Evolutionary conservation across 2,329 filamentous ascomycete genomes (phyloP), one percentile per base, ranked within the genome.

Genomic region (Dichotomopilus funicola): DNA sequence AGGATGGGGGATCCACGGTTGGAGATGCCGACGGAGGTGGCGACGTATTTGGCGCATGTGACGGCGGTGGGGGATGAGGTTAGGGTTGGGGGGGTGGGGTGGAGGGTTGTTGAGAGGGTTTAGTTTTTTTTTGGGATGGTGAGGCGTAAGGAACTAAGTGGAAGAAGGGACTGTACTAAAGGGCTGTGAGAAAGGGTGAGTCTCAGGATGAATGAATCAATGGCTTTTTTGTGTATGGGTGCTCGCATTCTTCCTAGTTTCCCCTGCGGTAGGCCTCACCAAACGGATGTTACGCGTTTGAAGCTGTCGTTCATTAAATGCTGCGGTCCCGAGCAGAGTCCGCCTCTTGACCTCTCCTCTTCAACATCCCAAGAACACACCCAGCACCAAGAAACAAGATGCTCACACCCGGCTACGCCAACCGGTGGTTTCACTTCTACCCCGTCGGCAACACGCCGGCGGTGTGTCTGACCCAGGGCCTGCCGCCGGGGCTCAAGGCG

Each of bases 381-480:
- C 3, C 19, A 13, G 5, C 7, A n/a, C 3, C 31, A 49, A 19
- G 38, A 10, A 40, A 48, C 45, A 12, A 35, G 12, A 75, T 75
- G 73, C 55, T 75, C 19, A 70, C 67, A 0, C 73, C 73, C 4
- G 27, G 19, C 27, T 1, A 66, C 70, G 3, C 69, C 19, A 69
- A 63, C 31, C 65, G 65, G 5, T 62, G 64, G 11, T 58, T 55
- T 11, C 72, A 67, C 49, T 67, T 75, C 13, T 80, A 79, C 51
- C 76, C 79, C 40, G 3, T 42, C 11, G 40, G 80, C 8, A 79
- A 80, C 63, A 81, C 77, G 0, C 74, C 79, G 5, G 78, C 81
- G 3, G 70, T 74, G 8, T 76, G 71, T 59, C 64, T 83, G 8
- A 75, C 74, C 0, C 68, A 73, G 53, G 67, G 70, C 40, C 59